Evolutionary conservation across 768 basidiomycete species (phyloP), one percentile per base, ranked within the genome.

Genomic region (Trametopsis cervina): DNA sequence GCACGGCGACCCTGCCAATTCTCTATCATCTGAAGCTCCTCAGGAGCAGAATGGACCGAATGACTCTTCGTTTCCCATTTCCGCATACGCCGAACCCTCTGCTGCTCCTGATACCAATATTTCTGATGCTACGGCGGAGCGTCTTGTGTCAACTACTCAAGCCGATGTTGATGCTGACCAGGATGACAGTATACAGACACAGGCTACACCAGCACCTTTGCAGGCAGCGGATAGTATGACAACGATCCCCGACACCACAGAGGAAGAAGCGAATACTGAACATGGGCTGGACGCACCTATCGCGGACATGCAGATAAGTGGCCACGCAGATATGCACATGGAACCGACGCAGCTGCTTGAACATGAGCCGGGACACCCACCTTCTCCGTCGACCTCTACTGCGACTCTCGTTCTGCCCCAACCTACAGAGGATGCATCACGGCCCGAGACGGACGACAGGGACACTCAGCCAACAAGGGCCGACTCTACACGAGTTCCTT

Each of bases 221-320:
- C 68, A 72, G 60, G 62, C 71, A 17, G 60, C 56, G 15, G 61
- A 74, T 46, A 78, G 78, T 15, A 64, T 66, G 24, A 71, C 79
- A 4, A 83, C 81, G 24, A 60, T 82, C 35, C 63, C 75, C 41
- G 70, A 77, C 55, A 61, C 75, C 49, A 71, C 72, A 41, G 63
- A 57, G 25, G 64, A 40, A 4, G 44, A 47, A 4, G 47, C 45
- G 12, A 13, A n/a, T 39, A 40, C 39, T 9, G 9, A 40, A 18
- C n/a, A 9, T 40, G 20, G 4, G 9, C 17, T 15, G n/a, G 15
- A 43, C 15, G 48, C 22, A 10, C 7, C 26, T 29, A 21, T 21
- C 38, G 4, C 35, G 12, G 38, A 33, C 22, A 40, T 23, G 17
- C 42, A 50, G 29, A n/a, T 17, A 4, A 10, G 12, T 11, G 49